These are phyloP conservation scores for Phytophthora foliorum DNA, from an alignment of 352 stramenopile genomes.

Conservation along the genomic window DNA sequence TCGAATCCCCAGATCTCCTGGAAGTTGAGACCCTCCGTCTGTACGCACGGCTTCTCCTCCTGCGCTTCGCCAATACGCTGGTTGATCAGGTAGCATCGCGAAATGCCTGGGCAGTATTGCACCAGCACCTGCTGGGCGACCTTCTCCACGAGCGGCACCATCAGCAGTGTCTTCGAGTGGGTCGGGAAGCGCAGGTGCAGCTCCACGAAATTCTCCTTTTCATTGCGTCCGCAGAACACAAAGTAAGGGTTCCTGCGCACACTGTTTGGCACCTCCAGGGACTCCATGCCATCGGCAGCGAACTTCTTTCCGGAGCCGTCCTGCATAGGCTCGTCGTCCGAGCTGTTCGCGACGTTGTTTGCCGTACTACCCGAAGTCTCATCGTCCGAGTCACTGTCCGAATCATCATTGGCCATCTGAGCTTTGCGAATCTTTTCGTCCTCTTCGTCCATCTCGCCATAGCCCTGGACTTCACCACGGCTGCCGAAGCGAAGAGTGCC, in stretches of 20 bases:
- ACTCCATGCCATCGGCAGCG: conserved; percentile 66
- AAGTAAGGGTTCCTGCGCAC: conserved; percentile 92
- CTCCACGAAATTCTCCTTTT: conserved; percentile 86
- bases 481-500: conserved; percentile 88
- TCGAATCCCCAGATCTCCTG: conserved; percentile 97
- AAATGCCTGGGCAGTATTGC: conserved; percentile 89
- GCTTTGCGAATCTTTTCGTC: conserved; percentile 88
- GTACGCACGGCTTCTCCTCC: conserved; percentile 89
- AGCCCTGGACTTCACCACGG: conserved; percentile 83
- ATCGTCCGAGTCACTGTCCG: conserved; percentile 68
- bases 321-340: conserved; percentile 55
- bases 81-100: conserved; percentile 91
- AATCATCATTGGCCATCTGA: conserved; percentile 67
- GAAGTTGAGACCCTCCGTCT: conserved; percentile 99
- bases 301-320: conserved; percentile 54
- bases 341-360: conserved; percentile 30
- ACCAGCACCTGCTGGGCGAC: conserved; percentile 88
- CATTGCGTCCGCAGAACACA: conserved; percentile 80
- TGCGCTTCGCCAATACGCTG: conserved; percentile 81
- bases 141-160: conserved; percentile 92
- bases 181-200: conserved; percentile 90
- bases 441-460: conserved; percentile 96
- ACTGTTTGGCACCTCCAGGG: conserved; percentile 75
- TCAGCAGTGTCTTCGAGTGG: conserved; percentile 90
- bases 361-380: conserved; percentile 50